Evolutionary conservation across 1,284 basidiomycete genomes (phyloP).

Genomic region (Cutaneotrichosporon curvatum): DNA sequence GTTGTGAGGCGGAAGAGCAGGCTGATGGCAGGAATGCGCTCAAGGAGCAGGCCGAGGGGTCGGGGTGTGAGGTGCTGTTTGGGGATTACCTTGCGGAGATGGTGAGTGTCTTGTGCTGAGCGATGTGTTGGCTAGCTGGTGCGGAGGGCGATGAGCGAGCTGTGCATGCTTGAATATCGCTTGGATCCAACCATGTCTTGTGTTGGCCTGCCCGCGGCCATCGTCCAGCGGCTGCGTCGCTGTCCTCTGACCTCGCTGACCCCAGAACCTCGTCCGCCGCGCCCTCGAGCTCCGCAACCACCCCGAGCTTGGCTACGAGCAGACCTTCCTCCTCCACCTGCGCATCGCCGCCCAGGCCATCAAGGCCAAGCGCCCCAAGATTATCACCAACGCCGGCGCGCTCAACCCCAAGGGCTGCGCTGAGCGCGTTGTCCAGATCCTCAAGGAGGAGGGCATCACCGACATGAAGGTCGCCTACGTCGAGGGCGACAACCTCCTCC

Average conservation of each 20-base stretch:
- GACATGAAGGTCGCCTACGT: conserved; percentile 11
- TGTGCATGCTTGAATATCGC: no score
- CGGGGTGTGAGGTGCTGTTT: conserved; percentile 11
- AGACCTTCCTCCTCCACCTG: conserved; percentile 17
- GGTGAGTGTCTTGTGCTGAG: conserved; percentile 1
- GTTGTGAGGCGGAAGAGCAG: background rate
- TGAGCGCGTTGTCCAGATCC: conserved; percentile 8
- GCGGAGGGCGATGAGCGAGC: no score
- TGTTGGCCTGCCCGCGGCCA: no score
- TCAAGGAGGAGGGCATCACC: background rate
- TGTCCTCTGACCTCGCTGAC: background rate
- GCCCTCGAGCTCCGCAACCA: conserved; percentile 14
- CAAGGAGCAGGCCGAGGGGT: conserved; percentile 8
- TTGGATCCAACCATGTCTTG: no score
- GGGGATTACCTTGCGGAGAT: conserved; percentile 19
- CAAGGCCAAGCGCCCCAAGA: conserved; percentile 12
- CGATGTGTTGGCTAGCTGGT: background rate
- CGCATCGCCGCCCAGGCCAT: conserved; percentile 10
- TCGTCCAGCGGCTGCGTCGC: no score
- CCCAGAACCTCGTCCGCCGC: conserved; percentile 17
- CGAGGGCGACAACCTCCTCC: conserved; percentile 14
- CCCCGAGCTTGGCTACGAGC: conserved; percentile 19
- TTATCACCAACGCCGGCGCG: conserved; percentile 23
- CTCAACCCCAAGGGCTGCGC: conserved; percentile 18
- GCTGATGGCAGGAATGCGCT: conserved; percentile 4